Percentiles rank a stretch among this genome's conserved stretches.
phyloP scores from a whole-genome alignment of 1,139 yeast species.

The Candida glucosophila region DNA sequence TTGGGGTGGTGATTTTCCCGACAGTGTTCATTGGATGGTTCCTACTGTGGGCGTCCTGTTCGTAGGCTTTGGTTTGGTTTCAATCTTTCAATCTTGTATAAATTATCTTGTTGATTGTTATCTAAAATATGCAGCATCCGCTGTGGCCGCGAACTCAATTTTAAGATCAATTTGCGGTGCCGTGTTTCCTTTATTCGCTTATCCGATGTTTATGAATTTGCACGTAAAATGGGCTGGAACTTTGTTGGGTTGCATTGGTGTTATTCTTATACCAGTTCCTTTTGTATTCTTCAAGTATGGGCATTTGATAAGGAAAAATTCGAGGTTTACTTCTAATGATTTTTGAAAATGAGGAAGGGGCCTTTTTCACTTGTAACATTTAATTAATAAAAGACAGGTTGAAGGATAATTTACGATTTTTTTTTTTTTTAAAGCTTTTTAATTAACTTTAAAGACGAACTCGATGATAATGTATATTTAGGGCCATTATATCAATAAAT shows the following conservation, averaged over 20 bases:
- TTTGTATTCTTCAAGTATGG: slow-evolving; percentile 63
- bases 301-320: slow-evolving; percentile 45
- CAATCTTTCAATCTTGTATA: slow-evolving; percentile 63
- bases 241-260: slow-evolving; percentile 61
- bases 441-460: no score
- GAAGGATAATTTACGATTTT: no score
- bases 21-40: slow-evolving; percentile 62
- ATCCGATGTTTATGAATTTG: slow-evolving; percentile 65
- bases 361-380: no score
- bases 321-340: slow-evolving; percentile 17
- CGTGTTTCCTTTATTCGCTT: slow-evolving; percentile 42
- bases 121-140: slow-evolving; percentile 72
- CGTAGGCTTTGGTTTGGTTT: slow-evolving; percentile 62
- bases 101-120: slow-evolving; percentile 72
- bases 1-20: slow-evolving; percentile 67
- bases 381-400: no score
- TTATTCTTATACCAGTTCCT: slow-evolving; percentile 63
- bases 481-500: no score
- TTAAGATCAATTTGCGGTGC: slow-evolving; percentile 55
- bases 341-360: no score
- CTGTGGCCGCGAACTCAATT: slow-evolving; percentile 82
- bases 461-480: no score
- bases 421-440: no score
- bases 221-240: slow-evolving; percentile 82
- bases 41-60: slow-evolving; percentile 62